These are phyloP conservation scores for Flaveria trinervia DNA, from an alignment of 129 eudicot species.

Conservation along the genomic window DNA sequence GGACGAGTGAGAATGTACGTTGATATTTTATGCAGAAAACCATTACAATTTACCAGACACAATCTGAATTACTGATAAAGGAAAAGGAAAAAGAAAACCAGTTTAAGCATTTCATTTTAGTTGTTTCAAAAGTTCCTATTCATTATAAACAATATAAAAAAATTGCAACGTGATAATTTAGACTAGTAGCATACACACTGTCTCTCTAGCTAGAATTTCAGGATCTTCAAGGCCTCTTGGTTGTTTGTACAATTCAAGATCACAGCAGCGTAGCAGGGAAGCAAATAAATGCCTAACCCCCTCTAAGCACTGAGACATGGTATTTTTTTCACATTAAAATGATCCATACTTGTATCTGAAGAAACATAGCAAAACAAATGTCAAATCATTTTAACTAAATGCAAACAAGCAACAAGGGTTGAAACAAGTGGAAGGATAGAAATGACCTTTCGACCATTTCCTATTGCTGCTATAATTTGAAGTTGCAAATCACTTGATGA, in stretches of 20 bases:
- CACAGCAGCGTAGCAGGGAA: conserved; percentile 75
- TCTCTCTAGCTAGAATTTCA: conserved; percentile 85
- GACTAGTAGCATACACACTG: conserved; percentile 69
- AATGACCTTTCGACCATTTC: conserved; percentile 62
- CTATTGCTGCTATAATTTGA: conserved; percentile 27
- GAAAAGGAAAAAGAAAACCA: not conserved
- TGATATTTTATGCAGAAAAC: not conserved
- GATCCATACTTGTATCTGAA: conserved; percentile 66
- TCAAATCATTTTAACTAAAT: conserved; percentile 14
- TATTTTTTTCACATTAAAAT: conserved; percentile 48
- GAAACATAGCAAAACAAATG: not conserved
- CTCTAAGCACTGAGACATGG: conserved; percentile 92
- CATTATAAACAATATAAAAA: not conserved
- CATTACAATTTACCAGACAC: not conserved
- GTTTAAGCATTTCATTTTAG: conserved; percentile 14
- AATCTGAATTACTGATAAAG: not conserved
- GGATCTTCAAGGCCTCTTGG: conserved; percentile 90
- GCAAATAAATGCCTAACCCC: conserved; percentile 79
- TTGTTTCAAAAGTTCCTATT: not conserved
- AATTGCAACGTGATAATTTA: not conserved
- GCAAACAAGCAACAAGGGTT: not conserved
- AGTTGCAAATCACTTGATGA: conserved; percentile 20
- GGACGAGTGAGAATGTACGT: not conserved
- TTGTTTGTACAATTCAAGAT: conserved; percentile 63
- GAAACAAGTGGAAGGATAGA: conserved; percentile 1